A percentile compares a stretch with the other conserved stretches of the same genome.
Conservation (phyloP, 78 protist genomes). For the Monocercomonoides exilis region DNA sequence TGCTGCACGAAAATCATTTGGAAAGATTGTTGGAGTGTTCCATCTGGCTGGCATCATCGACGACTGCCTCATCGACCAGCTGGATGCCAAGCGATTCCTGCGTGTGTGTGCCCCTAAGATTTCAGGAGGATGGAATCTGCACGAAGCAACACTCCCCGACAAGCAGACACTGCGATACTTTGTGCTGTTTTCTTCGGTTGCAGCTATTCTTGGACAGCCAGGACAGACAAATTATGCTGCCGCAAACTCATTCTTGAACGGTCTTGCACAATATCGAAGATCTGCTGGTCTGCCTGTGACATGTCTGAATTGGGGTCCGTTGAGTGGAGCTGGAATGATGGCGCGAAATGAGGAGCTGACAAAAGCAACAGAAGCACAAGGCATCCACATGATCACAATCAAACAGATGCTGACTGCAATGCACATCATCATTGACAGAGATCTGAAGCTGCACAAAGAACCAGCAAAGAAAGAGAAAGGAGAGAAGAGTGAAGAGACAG, state of each 20-base stretch:
- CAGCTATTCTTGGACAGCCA: slow-evolving; percentile 17
- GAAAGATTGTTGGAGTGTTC: not conserved
- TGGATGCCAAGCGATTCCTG: not conserved
- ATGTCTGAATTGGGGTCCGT: slow-evolving; percentile 28
- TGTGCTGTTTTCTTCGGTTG: slow-evolving; percentile 23
- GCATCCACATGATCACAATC: not conserved
- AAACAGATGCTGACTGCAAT: slow-evolving; percentile 4
- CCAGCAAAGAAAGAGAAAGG: not conserved
- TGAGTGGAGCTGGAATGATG: slow-evolving; percentile 31
- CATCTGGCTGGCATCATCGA: not conserved
- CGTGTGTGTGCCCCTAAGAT: not conserved
- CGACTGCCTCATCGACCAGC: not conserved
- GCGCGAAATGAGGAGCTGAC: not conserved
- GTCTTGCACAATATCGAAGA: not conserved
- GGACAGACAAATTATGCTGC: slow-evolving; percentile 38
- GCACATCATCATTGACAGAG: not conserved
- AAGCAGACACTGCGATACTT: not conserved
- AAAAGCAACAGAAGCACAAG: not conserved
- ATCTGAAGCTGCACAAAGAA: not conserved
- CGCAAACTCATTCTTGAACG: slow-evolving; percentile 27
- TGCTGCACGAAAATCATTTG: not conserved
- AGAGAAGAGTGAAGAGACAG: too few relatives aligned
- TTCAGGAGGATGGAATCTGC: not conserved
- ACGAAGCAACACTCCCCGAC: not conserved
- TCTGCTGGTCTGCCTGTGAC: not conserved